These are phyloP conservation scores for Isatis tinctoria DNA, from an alignment of 345 rosid genomes.

Conservation along the genomic window DNA sequence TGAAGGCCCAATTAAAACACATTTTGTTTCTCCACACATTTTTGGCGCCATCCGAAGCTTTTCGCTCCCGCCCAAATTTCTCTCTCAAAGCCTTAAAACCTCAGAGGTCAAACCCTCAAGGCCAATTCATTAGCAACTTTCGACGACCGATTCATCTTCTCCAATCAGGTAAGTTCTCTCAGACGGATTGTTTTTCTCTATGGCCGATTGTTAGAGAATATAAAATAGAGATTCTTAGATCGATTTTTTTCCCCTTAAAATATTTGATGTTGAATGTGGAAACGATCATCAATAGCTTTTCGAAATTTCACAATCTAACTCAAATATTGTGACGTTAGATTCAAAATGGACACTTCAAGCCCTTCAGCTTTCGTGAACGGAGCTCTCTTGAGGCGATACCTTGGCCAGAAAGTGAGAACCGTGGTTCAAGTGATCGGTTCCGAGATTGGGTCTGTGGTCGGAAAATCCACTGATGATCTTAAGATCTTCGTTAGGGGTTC, in stretches of 20 bases:
- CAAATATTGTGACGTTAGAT: not conserved
- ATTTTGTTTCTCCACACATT: not conserved
- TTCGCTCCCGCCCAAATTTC: conserved; percentile 17
- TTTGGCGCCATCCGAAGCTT: conserved; percentile 17
- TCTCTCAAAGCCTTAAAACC: not conserved
- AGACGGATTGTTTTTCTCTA: not conserved
- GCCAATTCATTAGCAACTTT: not conserved
- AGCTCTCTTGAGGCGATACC: conserved; percentile 44
- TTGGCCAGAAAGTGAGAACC: conserved; percentile 66
- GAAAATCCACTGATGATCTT: conserved; percentile 66
- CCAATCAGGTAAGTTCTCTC: not conserved
- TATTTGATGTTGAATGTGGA: not conserved
- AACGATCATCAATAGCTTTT: not conserved
- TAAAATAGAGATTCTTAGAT: no score
- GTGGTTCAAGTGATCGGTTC: conserved; percentile 62
- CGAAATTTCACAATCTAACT: not conserved
- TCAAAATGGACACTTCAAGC: conserved; percentile 64
- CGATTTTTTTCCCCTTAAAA: not conserved
- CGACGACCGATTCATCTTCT: conserved; percentile 23
- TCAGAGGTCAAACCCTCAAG: not conserved
- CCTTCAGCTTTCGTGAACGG: conserved; percentile 92
- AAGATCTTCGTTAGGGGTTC: conserved; percentile 62
- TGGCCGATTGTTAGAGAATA: not conserved
- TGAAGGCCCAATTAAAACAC: not conserved
- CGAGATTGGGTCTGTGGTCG: conserved; percentile 49